Evolutionary conservation across 495 filamentous ascomycete genomes (phyloP), one percentile per base, ranked within the genome.

Genomic region (Friedmanniomyces simplex): DNA sequence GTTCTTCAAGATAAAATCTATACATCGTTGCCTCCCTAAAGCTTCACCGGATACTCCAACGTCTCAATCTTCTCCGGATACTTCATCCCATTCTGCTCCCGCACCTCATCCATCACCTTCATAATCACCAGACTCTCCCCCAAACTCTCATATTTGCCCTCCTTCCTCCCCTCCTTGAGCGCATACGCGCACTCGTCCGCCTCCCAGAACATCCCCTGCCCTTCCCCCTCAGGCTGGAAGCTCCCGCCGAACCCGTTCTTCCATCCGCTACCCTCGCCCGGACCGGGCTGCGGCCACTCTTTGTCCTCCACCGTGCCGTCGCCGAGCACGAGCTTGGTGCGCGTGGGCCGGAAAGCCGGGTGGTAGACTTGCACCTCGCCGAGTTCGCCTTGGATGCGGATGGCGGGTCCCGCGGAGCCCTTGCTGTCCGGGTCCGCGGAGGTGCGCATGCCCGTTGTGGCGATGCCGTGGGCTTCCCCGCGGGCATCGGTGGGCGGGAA

Each of bases 171-270:
- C 74, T 96, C 89, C 48, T 86, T 78, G 58, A 96, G 66, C 67
- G 88, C 94, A 22, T 87, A 76, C 46, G 85, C 90, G 58, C 81
- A 86, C 74, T 91, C 90, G 75, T 96, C 91, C 18, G 91, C 91
- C 69, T 96, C 90, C 86, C 85, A 96, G 73, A 87, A 91, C 88
- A 94, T 95, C 22, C 89, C 91, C 61, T 87, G 82, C 18, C 86
- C 89, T 11, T 78, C 57, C 8, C 61, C 61, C 46, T 64, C 61
- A 1, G 25, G 18, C 25, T 54, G 36, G 18, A 36, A 60, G 14
- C 20, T 30, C 0, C 61, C 57, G n/a, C 57, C 61, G 45, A 64
- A 67, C 22, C 52, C 56, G 39, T 69, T 72, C 64, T 71, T 73
- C 28, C 51, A 59, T 18, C 59, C 57, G 16, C 49, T 56, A 14